Evolutionary conservation across 2,329 filamentous ascomycete species (phyloP).

Genomic region (Fusarium aywerte): DNA sequence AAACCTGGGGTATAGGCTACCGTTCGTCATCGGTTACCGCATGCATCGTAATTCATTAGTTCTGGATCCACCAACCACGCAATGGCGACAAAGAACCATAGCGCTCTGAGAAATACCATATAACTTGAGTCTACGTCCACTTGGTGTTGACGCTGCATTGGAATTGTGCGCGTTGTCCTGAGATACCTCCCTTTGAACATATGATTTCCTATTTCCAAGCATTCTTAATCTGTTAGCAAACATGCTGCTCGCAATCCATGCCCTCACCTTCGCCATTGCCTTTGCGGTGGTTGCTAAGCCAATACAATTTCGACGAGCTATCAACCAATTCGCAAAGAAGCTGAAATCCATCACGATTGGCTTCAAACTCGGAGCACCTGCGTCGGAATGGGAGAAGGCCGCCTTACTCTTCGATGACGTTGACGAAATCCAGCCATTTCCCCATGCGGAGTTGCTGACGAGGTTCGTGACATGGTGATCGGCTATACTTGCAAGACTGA

Average conservation of each 20-base stretch:
- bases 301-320: neutral
- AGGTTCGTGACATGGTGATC: neutral
- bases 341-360: neutral
- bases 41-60: neutral
- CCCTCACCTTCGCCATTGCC: neutral
- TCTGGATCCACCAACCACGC: neutral
- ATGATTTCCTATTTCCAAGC: neutral
- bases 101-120: neutral
- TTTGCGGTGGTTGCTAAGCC: neutral
- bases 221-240: neutral
- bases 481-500: neutral
- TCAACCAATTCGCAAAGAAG: neutral
- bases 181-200: neutral
- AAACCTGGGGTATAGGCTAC: neutral
- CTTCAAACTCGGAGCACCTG: neutral
- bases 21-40: neutral
- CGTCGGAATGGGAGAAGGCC: neutral
- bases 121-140: neutral
- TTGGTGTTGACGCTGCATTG: neutral
- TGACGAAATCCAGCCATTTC: neutral
- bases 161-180: accelerated
- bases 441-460: neutral
- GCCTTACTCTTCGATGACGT: no score
- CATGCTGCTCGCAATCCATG: neutral
- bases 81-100: neutral